Base-by-base conservation (phyloP, 2,329 filamentous ascomycete species). In the Periconia sp. region DNA sequence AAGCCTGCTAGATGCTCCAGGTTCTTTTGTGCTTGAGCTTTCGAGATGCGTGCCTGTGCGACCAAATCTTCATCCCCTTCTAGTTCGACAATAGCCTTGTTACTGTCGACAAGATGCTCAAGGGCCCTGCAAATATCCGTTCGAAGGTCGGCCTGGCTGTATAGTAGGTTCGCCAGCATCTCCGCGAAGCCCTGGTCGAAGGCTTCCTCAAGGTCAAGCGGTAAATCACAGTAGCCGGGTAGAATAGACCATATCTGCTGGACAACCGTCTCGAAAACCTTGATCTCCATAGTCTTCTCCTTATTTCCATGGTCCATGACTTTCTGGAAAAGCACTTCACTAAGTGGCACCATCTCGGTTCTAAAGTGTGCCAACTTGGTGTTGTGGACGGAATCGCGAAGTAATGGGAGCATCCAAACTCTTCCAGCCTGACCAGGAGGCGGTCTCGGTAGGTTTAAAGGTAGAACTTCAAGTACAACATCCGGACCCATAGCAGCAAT, bases 251-350 rank as follows among this genome's bases (percentile, higher is more conserved):
- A 99, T 29, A 92, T 92, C 66, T 99, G 94, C 56, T 95, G 88
- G 7, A 99, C 89, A 4, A 99, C 78, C 0, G 94, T 97, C 73
- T 99, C 92, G 66, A 94, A 99, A 46, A 99, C 95, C 78, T 99
- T 99, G 65, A 94, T 82, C 68, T 97, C 91, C 81, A 96, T 92
- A 0, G 90, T 94, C 78, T 96, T 96, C 64, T 92, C 88, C 11
- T 83, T 84, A 16, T 82, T 76, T 11, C 88, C 89, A 59, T 95
- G 88, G 49, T 95, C 87, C 33, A 96, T 76, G 4, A 97, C 88
- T 54, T 83, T 85, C 67, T 97, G 89, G 69, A 92, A 96, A 78
- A 99, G 88, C 36, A 82, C 74, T 67, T 96, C 88, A 66, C 92
- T 97, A 17, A 99, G 76, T 12, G 94, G 91, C 5, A 96, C 84